phyloP scores from a whole-genome alignment of 2,329 filamentous ascomycete species.

The Phoma sp. region DNA sequence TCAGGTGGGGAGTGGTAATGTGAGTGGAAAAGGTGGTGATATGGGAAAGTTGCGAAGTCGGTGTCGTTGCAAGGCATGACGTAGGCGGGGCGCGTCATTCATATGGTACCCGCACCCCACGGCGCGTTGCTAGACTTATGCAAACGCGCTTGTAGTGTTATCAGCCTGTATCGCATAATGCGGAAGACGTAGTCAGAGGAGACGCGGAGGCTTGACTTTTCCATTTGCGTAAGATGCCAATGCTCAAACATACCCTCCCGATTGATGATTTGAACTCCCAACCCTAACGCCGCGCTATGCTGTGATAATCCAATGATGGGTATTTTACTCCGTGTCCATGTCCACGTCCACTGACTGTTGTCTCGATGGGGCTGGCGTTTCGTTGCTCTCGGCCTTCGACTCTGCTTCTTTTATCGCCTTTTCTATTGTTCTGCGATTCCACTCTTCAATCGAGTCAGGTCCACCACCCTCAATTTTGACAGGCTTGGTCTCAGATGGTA shows the following conservation, averaged over 20 bases:
- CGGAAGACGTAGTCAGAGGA: not conserved
- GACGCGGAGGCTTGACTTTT: slow-evolving; percentile 4
- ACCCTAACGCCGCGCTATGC: slow-evolving; percentile 47
- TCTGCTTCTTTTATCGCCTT: slow-evolving; percentile 34
- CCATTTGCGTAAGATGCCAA: slow-evolving; percentile 15
- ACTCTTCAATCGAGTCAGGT: slow-evolving; percentile 69
- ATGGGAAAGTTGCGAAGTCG: slow-evolving; percentile 7
- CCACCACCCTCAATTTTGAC: slow-evolving; percentile 80
- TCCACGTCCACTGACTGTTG: slow-evolving; percentile 30
- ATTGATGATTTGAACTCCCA: not conserved
- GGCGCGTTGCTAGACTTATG: slow-evolving; percentile 12
- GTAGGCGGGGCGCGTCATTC: slow-evolving; percentile 41
- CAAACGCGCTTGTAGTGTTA: slow-evolving; percentile 13
- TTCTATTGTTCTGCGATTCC: slow-evolving; percentile 54
- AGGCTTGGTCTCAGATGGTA: slow-evolving; percentile 71
- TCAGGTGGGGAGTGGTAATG: not conserved
- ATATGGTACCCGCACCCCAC: slow-evolving; percentile 26
- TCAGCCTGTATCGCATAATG: slow-evolving; percentile 18
- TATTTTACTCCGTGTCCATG: slow-evolving; percentile 25
- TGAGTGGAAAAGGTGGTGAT: not conserved
- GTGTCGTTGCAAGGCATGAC: slow-evolving; percentile 28
- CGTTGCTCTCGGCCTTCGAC: slow-evolving; percentile 29
- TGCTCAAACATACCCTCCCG: not conserved
- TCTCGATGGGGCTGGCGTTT: slow-evolving; percentile 23
- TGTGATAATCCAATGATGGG: slow-evolving; percentile 14